A percentile compares a stretch with the other conserved stretches of the same genome.
These are phyloP conservation scores for Monilinia aucupariae DNA, from an alignment of 2,329 filamentous ascomycete genomes.

Conservation along the genomic window DNA sequence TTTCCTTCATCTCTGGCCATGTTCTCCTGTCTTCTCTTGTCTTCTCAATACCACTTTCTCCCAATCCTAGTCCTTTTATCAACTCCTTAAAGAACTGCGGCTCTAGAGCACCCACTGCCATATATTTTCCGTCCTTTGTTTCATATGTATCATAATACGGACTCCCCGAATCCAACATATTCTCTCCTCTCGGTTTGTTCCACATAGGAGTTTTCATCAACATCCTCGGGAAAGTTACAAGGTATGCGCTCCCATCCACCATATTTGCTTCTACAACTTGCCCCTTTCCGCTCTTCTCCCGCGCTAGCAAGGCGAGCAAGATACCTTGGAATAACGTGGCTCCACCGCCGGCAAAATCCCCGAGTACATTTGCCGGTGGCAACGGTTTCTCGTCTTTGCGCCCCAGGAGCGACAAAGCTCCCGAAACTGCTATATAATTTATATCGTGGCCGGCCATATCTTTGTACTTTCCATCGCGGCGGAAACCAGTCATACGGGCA, in stretches of 20 bases:
- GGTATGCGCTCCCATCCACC: constrained; percentile 81
- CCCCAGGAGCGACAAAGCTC: constrained; percentile 72
- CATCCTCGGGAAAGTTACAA: constrained; percentile 73
- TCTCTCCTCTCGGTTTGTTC: constrained; percentile 60
- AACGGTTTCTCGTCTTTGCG: constrained; percentile 63
- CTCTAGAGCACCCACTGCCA: constrained; percentile 88
- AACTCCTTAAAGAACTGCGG: constrained; percentile 74
- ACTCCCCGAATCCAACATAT: constrained; percentile 75
- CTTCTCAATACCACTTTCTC: constrained; percentile 45
- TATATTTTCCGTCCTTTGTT: constrained; percentile 70
- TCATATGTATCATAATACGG: constrained; percentile 89
- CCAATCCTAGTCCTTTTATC: constrained; percentile 60
- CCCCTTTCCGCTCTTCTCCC: constrained; percentile 60
- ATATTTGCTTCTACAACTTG: constrained; percentile 96
- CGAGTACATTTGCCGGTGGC: constrained; percentile 77
- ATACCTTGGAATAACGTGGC: constrained; percentile 77
- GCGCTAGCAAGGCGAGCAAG: constrained; percentile 67
- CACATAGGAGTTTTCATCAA: constrained; percentile 59
- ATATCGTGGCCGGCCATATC: constrained; percentile 93
- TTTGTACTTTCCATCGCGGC: constrained; percentile 77
- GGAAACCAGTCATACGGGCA: constrained; percentile 83
- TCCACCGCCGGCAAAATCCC: constrained; percentile 87
- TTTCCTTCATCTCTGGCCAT: constrained; percentile 61
- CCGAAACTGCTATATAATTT: constrained; percentile 88
- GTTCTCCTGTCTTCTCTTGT: constrained; percentile 53